phyloP scores from a whole-genome alignment of 129 eudicot species.

The Centrapalus pauciflorus region DNA sequence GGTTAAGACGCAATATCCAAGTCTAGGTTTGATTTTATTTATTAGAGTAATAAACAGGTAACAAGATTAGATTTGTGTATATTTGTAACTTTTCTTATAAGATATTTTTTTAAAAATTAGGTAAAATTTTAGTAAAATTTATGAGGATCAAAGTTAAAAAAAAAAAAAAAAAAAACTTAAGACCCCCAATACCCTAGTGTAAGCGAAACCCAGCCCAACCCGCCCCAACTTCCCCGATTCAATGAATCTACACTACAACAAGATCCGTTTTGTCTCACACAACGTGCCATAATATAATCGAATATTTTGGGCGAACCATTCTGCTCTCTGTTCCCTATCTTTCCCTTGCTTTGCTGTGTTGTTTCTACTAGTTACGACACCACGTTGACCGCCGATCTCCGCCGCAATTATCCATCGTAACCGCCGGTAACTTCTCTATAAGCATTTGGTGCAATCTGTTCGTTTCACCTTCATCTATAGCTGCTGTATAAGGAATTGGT shows the following conservation, averaged over 20 bases:
- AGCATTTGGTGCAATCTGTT: not conserved
- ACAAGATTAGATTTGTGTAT: too few relatives aligned
- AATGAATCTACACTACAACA: constrained; percentile 6
- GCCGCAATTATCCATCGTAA: not conserved
- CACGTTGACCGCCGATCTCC: constrained; percentile 20
- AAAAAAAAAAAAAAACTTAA: too few relatives aligned
- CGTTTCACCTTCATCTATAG: not conserved
- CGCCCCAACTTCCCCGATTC: constrained; percentile 2
- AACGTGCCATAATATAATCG: constrained; percentile 5
- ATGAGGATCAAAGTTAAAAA: too few relatives aligned
- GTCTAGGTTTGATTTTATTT: too few relatives aligned
- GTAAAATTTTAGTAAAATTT: too few relatives aligned
- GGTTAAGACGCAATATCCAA: too few relatives aligned
- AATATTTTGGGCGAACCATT: constrained; percentile 20
- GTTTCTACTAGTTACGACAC: constrained; percentile 4
- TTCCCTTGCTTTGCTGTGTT: not conserved
- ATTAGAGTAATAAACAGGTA: too few relatives aligned
- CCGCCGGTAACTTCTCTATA: constrained; percentile 10
- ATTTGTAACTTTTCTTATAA: too few relatives aligned
- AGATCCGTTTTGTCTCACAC: constrained; percentile 22
- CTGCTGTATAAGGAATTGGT: not conserved
- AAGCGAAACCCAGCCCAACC: too few relatives aligned
- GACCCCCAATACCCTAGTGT: too few relatives aligned
- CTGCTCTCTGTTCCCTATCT: constrained; percentile 8
- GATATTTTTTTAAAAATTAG: too few relatives aligned